Percentiles rank a stretch among this genome's conserved stretches.
Evolutionary conservation across 495 filamentous ascomycete species (phyloP).

Genomic region (Gamarada debralockiae): DNA sequence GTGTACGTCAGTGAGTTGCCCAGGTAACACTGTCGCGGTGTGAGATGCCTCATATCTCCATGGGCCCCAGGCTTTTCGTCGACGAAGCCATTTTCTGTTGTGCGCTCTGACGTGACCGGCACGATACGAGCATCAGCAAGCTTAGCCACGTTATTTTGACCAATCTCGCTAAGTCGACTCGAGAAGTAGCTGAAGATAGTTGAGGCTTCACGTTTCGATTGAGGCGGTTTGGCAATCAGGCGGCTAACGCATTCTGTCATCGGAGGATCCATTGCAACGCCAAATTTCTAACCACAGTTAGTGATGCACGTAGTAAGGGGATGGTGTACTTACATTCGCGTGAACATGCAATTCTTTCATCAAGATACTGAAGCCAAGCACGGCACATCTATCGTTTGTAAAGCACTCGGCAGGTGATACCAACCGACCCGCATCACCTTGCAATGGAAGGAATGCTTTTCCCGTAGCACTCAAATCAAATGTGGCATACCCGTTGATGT

Average conservation of each 20-base stretch:
- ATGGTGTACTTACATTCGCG: conserved; percentile 34
- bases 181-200: conserved; percentile 78
- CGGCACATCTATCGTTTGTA: conserved; percentile 67
- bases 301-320: background rate
- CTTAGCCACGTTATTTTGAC: conserved; percentile 49
- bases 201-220: conserved; percentile 56
- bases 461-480: conserved; percentile 53
- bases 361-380: conserved; percentile 78
- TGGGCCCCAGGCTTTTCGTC: conserved; percentile 21
- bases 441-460: conserved; percentile 68
- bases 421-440: conserved; percentile 56
- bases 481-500: conserved; percentile 65
- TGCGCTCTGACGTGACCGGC: conserved; percentile 49
- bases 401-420: conserved; percentile 76
- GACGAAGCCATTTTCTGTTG: conserved; percentile 23
- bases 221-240: conserved; percentile 67
- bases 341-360: conserved; percentile 67
- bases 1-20: conserved; percentile 69
- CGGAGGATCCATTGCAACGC: conserved; percentile 73
- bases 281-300: conserved; percentile 55
- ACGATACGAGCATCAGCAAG: conserved; percentile 65
- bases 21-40: conserved; percentile 72
- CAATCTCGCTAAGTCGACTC: conserved; percentile 65
- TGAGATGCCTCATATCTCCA: conserved; percentile 41
- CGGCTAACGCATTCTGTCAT: conserved; percentile 68